Evolutionary conservation across 345 rosid species (phyloP), one percentile per base, ranked within the genome.

Genomic region (Aegle marmelos): DNA sequence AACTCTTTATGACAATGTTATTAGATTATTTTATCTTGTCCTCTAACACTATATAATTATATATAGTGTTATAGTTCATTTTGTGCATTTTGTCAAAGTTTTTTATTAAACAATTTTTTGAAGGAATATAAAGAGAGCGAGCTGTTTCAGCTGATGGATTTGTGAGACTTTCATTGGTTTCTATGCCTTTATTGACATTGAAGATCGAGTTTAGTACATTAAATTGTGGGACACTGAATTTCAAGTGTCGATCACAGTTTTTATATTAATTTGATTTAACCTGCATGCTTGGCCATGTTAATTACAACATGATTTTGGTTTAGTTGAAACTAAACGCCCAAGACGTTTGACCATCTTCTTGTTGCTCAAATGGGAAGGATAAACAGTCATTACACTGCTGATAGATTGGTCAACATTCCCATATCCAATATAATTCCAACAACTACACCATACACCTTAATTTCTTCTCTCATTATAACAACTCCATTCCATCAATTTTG

Each of bases 301-400:
- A 13, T 45, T 45, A 58, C 9, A n/a, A 39, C 6, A 37, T 7
- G 19, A 24, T 34, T 72, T 63, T 72, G 81, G 68, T 66, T 73
- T 71, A 4, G 82, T 73, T 73, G 63, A 31, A 73, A 22, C 70
- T 22, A 57, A 28, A 79, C 74, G 41, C 74, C 68, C 41, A 10
- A 28, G 19, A 34, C 24, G 5, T 13, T 24, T 22, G 28, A 59
- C 24, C 67, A 71, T 36, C 76, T 37, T 9, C 34, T 21, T 28
- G 34, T n/a, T 60, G 25, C 36, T 13, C 50, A 45, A 45, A 45
- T 45, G 11, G 13, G 50, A 45, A 45, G 16, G 50, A 45, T 3
- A 45, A 45, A 45, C 50, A 45, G 50, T 45, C 50, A 13, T 16
- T 10, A 21, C 36, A 65, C 3, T 65, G 45, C 45, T 33, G 7